Evolutionary conservation across 2,329 filamentous ascomycete species (phyloP).

Genomic region (Colletotrichum cereale): DNA sequence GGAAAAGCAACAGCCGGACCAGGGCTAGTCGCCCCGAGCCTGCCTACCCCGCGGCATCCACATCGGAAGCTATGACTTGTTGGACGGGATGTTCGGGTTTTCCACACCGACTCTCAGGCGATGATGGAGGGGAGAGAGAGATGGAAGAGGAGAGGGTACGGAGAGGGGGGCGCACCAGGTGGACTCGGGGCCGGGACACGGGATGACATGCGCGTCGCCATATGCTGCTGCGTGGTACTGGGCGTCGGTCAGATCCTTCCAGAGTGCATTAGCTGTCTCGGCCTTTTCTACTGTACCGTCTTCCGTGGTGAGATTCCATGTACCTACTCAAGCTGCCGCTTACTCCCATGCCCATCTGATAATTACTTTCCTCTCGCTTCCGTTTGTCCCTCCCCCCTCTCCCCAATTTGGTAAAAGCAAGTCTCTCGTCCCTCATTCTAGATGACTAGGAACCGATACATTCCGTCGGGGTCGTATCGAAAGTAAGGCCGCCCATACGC

Average conservation of each 20-base stretch:
- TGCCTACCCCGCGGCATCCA: background rate
- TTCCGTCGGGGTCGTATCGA: background rate
- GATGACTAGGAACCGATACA: background rate
- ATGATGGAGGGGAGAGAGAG: background rate
- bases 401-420: background rate
- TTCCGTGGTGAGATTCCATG: background rate
- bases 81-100: background rate
- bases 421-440: background rate
- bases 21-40: background rate
- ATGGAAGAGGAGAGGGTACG: background rate
- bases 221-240: background rate
- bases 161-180: background rate
- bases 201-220: background rate
- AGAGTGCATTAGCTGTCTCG: background rate
- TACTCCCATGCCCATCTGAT: background rate
- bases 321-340: background rate
- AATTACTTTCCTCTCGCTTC: background rate
- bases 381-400: too few species aligned
- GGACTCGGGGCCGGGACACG: constrained; percentile 5
- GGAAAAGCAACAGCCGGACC: background rate
- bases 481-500: background rate
- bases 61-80: background rate
- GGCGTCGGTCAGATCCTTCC: constrained; percentile 24
- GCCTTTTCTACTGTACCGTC: background rate
- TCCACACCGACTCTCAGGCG: constrained; percentile 13